Percentiles rank a stretch among this genome's conserved stretches.
phyloP scores from a whole-genome alignment of 2,329 filamentous ascomycete species.

The Penicillium rolfsii region DNA sequence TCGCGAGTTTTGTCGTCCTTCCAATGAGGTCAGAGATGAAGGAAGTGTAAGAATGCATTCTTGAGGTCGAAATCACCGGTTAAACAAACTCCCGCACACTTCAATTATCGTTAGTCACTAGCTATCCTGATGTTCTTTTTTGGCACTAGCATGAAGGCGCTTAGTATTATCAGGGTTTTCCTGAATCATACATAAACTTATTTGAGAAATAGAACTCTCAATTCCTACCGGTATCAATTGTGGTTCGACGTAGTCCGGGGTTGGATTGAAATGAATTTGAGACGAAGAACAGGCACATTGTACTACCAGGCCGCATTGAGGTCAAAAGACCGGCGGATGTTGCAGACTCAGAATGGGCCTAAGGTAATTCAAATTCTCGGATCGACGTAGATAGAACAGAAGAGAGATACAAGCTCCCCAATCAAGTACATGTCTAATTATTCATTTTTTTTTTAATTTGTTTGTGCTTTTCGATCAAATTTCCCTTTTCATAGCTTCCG shows the following conservation, averaged over 20 bases:
- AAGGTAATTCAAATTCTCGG: neutral
- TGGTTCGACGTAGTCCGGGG: slow-evolving; percentile 20
- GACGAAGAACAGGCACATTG: slow-evolving; percentile 19
- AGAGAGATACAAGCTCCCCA: slow-evolving; percentile 1
- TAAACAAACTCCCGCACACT: slow-evolving; percentile 12
- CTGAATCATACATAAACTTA: neutral
- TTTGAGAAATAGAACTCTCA: neutral
- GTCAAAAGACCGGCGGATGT: slow-evolving; percentile 4
- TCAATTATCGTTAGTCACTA: neutral
- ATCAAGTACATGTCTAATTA: neutral
- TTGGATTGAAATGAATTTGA: slow-evolving; percentile 23
- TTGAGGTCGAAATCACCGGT: neutral
- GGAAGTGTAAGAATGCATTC: neutral
- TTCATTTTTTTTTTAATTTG: neutral
- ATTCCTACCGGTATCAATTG: neutral
- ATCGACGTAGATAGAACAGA: neutral
- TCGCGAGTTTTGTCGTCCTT: neutral
- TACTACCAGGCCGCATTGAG: slow-evolving; percentile 12
- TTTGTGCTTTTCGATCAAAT: neutral
- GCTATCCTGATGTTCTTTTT: neutral
- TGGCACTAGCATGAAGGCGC: neutral
- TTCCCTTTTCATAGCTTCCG: neutral
- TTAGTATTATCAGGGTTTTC: neutral
- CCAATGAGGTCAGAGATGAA: neutral
- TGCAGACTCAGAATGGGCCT: slow-evolving; percentile 12